Evolutionary conservation across 1,284 basidiomycete species (phyloP).

Genomic region (Trametes pubescens): DNA sequence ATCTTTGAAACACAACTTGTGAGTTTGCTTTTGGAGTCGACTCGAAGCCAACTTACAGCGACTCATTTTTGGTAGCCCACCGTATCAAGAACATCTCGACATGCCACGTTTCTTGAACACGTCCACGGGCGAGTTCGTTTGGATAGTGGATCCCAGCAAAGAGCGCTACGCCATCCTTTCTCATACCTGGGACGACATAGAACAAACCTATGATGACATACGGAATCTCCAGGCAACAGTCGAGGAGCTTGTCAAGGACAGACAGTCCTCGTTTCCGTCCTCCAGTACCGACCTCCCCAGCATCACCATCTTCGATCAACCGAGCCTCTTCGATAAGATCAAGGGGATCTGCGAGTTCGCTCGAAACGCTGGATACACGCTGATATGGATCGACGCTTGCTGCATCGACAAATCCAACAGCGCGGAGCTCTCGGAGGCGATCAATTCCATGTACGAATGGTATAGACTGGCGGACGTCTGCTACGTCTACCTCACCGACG

Average conservation of each 20-base stretch:
- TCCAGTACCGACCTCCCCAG: neutral
- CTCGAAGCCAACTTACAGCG: neutral
- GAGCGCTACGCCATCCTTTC: slow-evolving; percentile 26
- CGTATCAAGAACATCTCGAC: neutral
- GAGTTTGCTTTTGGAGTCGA: neutral
- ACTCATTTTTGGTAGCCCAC: neutral
- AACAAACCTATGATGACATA: slow-evolving; percentile 19
- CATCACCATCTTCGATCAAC: neutral
- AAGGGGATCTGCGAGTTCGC: neutral
- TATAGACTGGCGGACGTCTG: neutral
- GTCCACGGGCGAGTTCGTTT: slow-evolving; percentile 13
- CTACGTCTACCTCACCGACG: neutral
- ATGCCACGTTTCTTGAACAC: slow-evolving; percentile 13
- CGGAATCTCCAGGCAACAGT: slow-evolving; percentile 6
- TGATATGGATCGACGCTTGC: slow-evolving; percentile 1
- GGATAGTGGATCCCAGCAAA: neutral
- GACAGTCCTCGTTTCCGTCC: neutral
- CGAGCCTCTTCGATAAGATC: neutral
- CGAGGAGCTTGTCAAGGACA: neutral
- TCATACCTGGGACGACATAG: slow-evolving; percentile 19
- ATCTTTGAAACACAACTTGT: neutral
- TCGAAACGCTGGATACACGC: neutral
- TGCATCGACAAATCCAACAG: neutral
- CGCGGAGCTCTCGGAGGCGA: slow-evolving; percentile 1
- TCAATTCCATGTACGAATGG: slow-evolving; percentile 1